A percentile compares a stretch with the other conserved stretches of the same genome.
Conservation (phyloP, 2,329 filamentous ascomycete genomes). For the Leptodontidium sp. region DNA sequence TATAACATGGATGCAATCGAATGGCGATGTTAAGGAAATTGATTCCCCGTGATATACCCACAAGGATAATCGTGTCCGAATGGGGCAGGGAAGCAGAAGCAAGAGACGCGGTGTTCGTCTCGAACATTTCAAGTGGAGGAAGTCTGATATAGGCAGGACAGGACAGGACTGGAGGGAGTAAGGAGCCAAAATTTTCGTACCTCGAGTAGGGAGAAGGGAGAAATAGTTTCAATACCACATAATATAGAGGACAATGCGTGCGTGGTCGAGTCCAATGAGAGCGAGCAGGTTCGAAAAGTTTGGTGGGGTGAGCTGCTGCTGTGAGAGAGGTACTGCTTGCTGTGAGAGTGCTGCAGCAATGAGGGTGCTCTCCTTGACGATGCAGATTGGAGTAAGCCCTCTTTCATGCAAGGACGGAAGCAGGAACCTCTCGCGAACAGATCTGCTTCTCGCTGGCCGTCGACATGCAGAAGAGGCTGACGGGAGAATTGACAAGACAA, state of each 20-base stretch:
- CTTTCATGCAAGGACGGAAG: conserved; percentile 36
- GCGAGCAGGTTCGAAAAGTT: neutral
- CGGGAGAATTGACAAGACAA: neutral
- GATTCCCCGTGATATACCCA: conserved; percentile 26
- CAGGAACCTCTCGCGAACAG: conserved; percentile 33
- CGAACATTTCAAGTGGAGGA: conserved; percentile 7
- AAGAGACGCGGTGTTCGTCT: conserved; percentile 14
- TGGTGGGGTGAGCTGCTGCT: conserved; percentile 19
- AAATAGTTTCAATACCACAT: conserved; percentile 31
- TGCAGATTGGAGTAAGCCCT: conserved; percentile 29
- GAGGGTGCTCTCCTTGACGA: conserved; percentile 29
- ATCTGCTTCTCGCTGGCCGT: conserved; percentile 15
- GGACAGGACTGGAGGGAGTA: conserved; percentile 20
- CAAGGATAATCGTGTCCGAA: conserved; percentile 27
- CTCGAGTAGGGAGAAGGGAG: conserved; percentile 19
- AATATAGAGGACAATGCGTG: conserved; percentile 25
- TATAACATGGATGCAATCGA: conserved; percentile 28
- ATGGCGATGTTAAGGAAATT: conserved; percentile 24
- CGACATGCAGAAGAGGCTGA: conserved; percentile 26
- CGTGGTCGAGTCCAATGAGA: conserved; percentile 21
- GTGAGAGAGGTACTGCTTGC: conserved; percentile 18
- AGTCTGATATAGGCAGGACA: conserved; percentile 26
- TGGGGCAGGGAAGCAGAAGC: conserved; percentile 10
- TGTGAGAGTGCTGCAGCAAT: conserved; percentile 23
- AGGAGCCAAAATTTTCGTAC: conserved; percentile 26